Evolutionary conservation across 768 basidiomycete species (phyloP), one percentile per base, ranked within the genome.

Genomic region (Austroboletus eburneus): DNA sequence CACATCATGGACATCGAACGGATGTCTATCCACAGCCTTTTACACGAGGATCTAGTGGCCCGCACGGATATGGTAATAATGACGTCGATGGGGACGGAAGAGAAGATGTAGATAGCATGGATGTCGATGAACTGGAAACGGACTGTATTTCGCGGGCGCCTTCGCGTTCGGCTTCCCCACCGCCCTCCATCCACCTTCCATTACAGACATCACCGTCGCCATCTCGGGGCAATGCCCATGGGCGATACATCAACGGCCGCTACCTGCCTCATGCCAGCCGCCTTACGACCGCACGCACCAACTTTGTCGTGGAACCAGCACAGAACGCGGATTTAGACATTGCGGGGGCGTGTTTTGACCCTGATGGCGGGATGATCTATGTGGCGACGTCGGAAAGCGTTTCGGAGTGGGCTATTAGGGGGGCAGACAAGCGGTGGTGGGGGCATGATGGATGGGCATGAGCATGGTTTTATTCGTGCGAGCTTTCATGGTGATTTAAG

Each of bases 401-500:
- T 21, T 83, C 81, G 7, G 90, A 92, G 62, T 93, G 87, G 86
- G 72, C 76, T 36, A 72, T 93, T 43, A 72, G 77, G 18, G 85
- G 83, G 5, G 78, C 80, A 13, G 83, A 83, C 52, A 86, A 84
- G 71, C 70, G 77, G 42, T 89, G 85, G 85, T 88, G 83, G 81
- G 67, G 72, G 36, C 76, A 71, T 53, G 71, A 72, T 1, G 57
- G 59, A 30, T 75, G 75, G 70, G 73, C 68, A 48, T 77, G 44
- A 63, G 23, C 37, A 29, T 5, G 32, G 42, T 18, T 3, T 35
- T 29, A 13, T 29, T 13, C 8, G 7, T 29, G 29, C 29, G 8
- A 7, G 29, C n/a, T n/a, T n/a, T n/a, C n/a, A n/a, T n/a, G n/a
- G n/a, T n/a, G n/a, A n/a, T n/a, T n/a, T n/a, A n/a, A n/a, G n/a